Percentiles rank a stretch among this genome's conserved stretches.
Evolutionary conservation across 495 filamentous ascomycete species (phyloP).

Genomic region (Aspergillus cavernicola): DNA sequence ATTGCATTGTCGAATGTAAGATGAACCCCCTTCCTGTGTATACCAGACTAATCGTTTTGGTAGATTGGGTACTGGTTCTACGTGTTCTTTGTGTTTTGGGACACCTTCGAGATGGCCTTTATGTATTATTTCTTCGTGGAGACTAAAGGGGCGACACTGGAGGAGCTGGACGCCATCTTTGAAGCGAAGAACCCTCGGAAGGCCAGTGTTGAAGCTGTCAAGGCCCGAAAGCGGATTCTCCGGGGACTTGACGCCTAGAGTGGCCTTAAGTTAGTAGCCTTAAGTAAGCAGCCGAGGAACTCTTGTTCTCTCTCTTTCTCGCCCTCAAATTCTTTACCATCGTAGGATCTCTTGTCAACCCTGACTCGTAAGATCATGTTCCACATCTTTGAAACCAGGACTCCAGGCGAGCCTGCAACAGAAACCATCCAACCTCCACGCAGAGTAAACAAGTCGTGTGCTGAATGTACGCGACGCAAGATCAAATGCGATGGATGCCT

Average conservation of each 20-base stretch:
- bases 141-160: slow-evolving; percentile 13
- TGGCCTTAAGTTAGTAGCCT: not conserved
- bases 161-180: slow-evolving; percentile 13
- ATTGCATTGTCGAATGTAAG: slow-evolving; percentile 12
- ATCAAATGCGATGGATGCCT: slow-evolving; percentile 6
- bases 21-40: not conserved
- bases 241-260: not conserved
- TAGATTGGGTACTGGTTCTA: slow-evolving; percentile 16
- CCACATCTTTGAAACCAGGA: slow-evolving; percentile 6
- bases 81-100: slow-evolving; percentile 17
- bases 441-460: slow-evolving; percentile 8
- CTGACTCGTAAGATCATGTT: not conserved
- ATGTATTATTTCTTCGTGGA: slow-evolving; percentile 18
- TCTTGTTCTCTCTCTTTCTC: not conserved
- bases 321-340: not conserved
- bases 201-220: slow-evolving; percentile 7
- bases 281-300: too few species aligned
- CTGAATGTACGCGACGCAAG: slow-evolving; percentile 7
- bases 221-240: not conserved
- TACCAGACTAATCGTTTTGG: not conserved
- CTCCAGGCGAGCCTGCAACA: not conserved
- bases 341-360: too few species aligned
- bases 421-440: not conserved
- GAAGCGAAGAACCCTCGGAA: slow-evolving; percentile 11
- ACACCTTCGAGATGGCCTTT: slow-evolving; percentile 6